phyloP scores from a whole-genome alignment of 2,329 filamentous ascomycete species.

The Diplodia mutila region DNA sequence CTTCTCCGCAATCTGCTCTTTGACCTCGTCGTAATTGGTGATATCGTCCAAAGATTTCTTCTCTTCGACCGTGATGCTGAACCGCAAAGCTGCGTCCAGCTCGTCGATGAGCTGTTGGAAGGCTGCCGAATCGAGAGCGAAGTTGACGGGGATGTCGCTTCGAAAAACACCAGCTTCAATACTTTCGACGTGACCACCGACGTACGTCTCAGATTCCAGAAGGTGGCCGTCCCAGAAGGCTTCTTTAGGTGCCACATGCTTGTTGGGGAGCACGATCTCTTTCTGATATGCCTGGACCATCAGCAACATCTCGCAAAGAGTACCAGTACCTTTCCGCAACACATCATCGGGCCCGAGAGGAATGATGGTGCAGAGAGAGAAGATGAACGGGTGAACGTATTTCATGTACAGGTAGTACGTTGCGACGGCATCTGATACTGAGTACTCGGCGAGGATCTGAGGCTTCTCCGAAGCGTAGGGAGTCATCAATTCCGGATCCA shows the following conservation, averaged over 20 bases:
- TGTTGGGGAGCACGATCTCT: conserved; percentile 92
- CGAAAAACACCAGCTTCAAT: conserved; percentile 98
- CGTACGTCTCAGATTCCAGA: conserved; percentile 95
- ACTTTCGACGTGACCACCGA: conserved; percentile 98
- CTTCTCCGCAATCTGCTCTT: conserved; percentile 74
- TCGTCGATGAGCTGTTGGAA: conserved; percentile 87
- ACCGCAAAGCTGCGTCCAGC: conserved; percentile 84
- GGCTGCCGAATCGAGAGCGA: conserved; percentile 83
- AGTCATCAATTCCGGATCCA: conserved; percentile 97
- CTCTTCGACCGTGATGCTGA: conserved; percentile 65
- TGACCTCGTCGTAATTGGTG: conserved; percentile 64
- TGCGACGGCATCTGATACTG: conserved; percentile 96
- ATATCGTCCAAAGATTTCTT: conserved; percentile 58
- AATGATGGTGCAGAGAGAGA: conserved; percentile 95
- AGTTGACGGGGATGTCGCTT: conserved; percentile 92
- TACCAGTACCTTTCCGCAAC: conserved; percentile 92
- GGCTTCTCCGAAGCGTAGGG: conserved; percentile 83
- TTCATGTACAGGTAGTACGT: conserved; percentile 99
- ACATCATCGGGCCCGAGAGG: conserved; percentile 92
- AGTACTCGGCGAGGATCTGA: conserved; percentile 95
- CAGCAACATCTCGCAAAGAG: conserved; percentile 97
- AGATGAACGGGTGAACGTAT: conserved; percentile 99
- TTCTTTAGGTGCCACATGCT: conserved; percentile 88
- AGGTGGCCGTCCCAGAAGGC: conserved; percentile 96
- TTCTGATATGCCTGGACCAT: conserved; percentile 98